Base-by-base conservation (phyloP, 1,139 yeast species). In the Nakaseomyces nivariensis region DNA sequence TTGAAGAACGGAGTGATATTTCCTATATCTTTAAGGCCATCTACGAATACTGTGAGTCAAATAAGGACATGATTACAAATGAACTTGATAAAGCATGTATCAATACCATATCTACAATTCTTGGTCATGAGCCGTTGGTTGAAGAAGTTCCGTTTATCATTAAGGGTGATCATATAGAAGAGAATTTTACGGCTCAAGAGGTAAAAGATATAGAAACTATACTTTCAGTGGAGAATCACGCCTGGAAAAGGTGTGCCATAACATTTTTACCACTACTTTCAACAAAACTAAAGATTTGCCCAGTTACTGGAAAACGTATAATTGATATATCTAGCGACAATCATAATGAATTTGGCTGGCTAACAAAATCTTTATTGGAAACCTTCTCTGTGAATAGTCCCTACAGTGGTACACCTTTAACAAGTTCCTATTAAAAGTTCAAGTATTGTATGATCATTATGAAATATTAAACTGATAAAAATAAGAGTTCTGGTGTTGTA, bases 221-320 rank as follows among this genome's bases (percentile, higher is more conserved):
- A 8, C 37, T 45, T 1, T 69, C 73, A 0, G 54, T 52, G 7
- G 58, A 61, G 25, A 64, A 61, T 2, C 67, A 66, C 48, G 36
- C 43, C 11, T 71, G 73, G 74, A 63, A 61, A 32, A 58, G 71
- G 32, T 71, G 74, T 50, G 53, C 66, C 8, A 54, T 68, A 1
- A 67, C 72, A 0, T 56, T 65, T 31, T 49, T 71, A 24, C 74
- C 74, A 0, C 51, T 71, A 1, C 13, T 71, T n/a, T 58, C 69
- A 0, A 63, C 70, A 0, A 50, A 57, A 4, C 67, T 67, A 1
- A 68, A 64, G 46, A 51, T 60, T 10, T 72, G 72, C 50, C 68
- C 71, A 3, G 70, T 68, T 1, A 68, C 69, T 25, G 59, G 57
- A 1, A 57, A 55, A 37, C 56, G 72, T 44, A 61, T 68, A 4